A percentile compares a stretch with the other conserved stretches of the same genome.
phyloP scores from a whole-genome alignment of 345 rosid species.

The Pugionium cornutum region DNA sequence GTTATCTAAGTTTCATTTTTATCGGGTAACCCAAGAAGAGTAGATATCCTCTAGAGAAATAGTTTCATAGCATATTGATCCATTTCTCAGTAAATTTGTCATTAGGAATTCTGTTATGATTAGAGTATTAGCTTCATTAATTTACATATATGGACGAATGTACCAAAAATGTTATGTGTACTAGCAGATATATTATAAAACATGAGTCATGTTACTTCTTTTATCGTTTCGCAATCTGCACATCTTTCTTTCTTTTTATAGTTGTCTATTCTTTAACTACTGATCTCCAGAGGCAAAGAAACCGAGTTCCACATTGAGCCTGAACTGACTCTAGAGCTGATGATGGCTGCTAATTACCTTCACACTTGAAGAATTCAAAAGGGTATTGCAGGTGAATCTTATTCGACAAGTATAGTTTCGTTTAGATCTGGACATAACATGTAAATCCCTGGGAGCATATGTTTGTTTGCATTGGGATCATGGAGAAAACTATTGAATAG shows the following conservation, averaged over 20 bases:
- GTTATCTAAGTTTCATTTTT: not conserved
- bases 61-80: not conserved
- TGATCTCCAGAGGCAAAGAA: constrained; percentile 55
- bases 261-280: not conserved
- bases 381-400: constrained; percentile 14
- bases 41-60: not conserved
- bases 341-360: constrained; percentile 82
- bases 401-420: constrained; percentile 1
- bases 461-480: constrained; percentile 1
- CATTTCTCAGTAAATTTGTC: too few relatives aligned
- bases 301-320: constrained; percentile 72
- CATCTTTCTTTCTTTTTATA: not conserved
- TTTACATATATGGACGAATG: not conserved
- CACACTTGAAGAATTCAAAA: constrained; percentile 43
- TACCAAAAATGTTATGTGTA: not conserved
- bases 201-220: not conserved
- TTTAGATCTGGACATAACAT: not conserved
- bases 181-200: not conserved
- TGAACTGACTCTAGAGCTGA: constrained; percentile 65
- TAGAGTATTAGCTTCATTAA: too few relatives aligned
- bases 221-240: not conserved
- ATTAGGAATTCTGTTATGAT: not conserved
- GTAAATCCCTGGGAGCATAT: constrained; percentile 24
- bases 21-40: not conserved
- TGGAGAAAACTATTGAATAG: not conserved